phyloP scores from a whole-genome alignment of 78 protist genomes.

The Dictyostelium purpureum region DNA sequence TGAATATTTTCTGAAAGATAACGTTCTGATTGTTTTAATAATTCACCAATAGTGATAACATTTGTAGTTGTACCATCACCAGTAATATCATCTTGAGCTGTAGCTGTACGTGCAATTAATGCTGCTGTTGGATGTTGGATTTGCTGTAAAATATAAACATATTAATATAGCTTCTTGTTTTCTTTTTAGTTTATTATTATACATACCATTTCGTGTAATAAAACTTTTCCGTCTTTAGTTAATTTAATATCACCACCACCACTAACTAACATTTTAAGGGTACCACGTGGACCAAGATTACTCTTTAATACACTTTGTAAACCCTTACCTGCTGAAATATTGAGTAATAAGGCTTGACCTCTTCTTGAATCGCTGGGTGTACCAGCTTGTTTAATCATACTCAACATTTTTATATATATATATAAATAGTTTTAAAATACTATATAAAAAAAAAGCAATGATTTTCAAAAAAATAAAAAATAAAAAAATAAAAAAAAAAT shows the following conservation, averaged over 20 bases:
- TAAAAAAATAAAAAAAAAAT: no score
- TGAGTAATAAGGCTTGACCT: conserved; percentile 84
- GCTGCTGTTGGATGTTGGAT: conserved; percentile 99
- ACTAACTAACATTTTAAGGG: conserved; percentile 98
- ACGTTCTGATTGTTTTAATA: conserved; percentile 94
- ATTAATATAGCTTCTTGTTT: neutral
- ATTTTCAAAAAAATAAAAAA: no score
- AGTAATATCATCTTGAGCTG: conserved; percentile 99
- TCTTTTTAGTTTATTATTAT: no score
- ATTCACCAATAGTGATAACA: conserved; percentile 98
- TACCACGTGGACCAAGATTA: conserved; percentile 99
- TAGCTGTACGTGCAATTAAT: conserved; percentile 99
- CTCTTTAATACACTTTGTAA: conserved; percentile 95
- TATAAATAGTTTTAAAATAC: no score
- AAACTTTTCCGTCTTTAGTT: conserved; percentile 99
- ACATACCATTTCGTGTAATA: conserved; percentile 97
- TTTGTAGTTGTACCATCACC: conserved; percentile 99
- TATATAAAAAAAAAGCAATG: no score
- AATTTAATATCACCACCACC: conserved; percentile 99
- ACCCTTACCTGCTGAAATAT: conserved; percentile 96
- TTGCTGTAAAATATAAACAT: conserved; percentile 85
- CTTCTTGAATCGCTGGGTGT: conserved; percentile 64
- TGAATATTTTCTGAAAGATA: conserved; percentile 98
- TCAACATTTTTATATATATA: conserved; percentile 45
- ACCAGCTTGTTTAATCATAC: conserved; percentile 78